A percentile compares a stretch with the other conserved stretches of the same genome.
Conservation (phyloP, 2,329 filamentous ascomycete genomes). For the Sodiomyces alkalinus region DNA sequence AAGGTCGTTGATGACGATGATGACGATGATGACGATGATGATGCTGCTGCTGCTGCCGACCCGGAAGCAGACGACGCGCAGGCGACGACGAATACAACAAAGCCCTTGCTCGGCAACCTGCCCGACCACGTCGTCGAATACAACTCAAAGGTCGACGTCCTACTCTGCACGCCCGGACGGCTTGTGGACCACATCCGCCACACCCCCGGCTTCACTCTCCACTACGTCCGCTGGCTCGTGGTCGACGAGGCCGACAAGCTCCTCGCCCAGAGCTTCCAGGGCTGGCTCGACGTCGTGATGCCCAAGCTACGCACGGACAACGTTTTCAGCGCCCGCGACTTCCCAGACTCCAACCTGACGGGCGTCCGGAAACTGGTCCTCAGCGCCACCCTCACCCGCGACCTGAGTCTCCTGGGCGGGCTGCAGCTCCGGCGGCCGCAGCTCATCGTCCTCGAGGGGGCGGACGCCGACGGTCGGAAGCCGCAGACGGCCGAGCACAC, state of each 20-base stretch:
- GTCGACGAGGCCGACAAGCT: conserved; percentile 91
- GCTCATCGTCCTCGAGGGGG: conserved; percentile 58
- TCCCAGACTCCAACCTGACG: conserved; percentile 33
- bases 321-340: conserved; percentile 36
- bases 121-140: conserved; percentile 50
- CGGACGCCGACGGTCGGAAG: conserved; percentile 18
- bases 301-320: conserved; percentile 37
- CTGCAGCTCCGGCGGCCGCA: conserved; percentile 60
- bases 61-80: too few species aligned
- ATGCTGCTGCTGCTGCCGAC: conserved; percentile 19
- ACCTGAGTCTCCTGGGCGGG: conserved; percentile 63
- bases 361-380: conserved; percentile 68
- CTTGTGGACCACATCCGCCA: conserved; percentile 81
- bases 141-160: conserved; percentile 64
- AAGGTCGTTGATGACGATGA: conserved; percentile 30
- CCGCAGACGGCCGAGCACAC: conserved; percentile 28
- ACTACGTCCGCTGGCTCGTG: conserved; percentile 71
- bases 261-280: conserved; percentile 81
- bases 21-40: conserved; percentile 24
- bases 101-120: conserved; percentile 16
- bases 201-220: conserved; percentile 67
- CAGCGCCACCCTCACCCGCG: conserved; percentile 82
- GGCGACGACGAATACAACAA: too few species aligned
- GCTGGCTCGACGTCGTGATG: conserved; percentile 67
- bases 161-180: conserved; percentile 83